Conservation (phyloP, 2,329 filamentous ascomycete species). For the Didymella exigua region DNA sequence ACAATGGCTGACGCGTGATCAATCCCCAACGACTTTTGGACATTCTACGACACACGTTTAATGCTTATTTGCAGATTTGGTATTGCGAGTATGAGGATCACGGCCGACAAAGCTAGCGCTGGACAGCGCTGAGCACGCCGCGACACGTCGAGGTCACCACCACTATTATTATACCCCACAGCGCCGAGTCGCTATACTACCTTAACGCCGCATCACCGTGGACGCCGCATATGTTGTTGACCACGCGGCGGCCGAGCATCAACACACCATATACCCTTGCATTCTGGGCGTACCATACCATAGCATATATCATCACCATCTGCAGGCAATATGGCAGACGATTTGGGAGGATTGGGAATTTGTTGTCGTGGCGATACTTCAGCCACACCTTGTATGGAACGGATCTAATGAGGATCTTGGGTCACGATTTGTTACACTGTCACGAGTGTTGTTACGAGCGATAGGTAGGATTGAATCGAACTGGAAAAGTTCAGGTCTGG, state of each 20-base stretch:
- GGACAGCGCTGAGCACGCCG: neutral
- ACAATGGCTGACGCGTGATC: conserved; percentile 40
- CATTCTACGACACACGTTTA: conserved; percentile 11
- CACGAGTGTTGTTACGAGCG: neutral
- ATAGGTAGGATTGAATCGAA: neutral
- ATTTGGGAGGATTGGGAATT: neutral
- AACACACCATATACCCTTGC: conserved; percentile 1
- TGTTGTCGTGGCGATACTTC: neutral
- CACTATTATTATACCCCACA: conserved; percentile 11
- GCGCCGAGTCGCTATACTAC: conserved; percentile 2
- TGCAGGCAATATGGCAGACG: neutral
- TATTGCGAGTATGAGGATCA: neutral
- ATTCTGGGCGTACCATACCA: conserved; percentile 6
- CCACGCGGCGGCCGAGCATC: conserved; percentile 2
- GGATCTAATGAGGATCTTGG: neutral
- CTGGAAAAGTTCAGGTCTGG: conserved; percentile 5
- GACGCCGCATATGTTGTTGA: conserved; percentile 9
- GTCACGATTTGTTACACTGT: neutral
- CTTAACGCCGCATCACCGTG: neutral
- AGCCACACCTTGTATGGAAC: neutral
- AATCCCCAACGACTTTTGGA: neutral
- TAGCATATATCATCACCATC: conserved; percentile 2
- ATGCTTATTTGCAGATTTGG: neutral
- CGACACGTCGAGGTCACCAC: neutral
- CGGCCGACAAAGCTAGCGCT: neutral